Evolutionary conservation across 2,329 filamentous ascomycete genomes (phyloP).

Genomic region (Xylaria multiplex): DNA sequence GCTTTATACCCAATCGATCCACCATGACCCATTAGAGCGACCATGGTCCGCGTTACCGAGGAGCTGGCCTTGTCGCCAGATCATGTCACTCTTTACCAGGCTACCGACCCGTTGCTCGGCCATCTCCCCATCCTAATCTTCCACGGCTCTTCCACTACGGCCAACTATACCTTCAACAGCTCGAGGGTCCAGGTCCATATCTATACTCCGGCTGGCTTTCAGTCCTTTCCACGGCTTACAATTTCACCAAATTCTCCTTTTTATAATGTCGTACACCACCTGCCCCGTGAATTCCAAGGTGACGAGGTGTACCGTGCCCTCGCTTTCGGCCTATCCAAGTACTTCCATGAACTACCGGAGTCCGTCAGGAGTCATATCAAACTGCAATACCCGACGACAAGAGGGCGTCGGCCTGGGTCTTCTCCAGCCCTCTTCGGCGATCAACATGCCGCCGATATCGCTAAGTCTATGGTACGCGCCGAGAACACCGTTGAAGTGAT

Average conservation of each 20-base stretch:
- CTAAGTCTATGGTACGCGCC: slow-evolving; percentile 83
- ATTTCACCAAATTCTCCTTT: slow-evolving; percentile 92
- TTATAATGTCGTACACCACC: slow-evolving; percentile 87
- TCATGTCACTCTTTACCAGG: slow-evolving; percentile 86
- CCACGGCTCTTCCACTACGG: slow-evolving; percentile 89
- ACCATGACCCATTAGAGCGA: slow-evolving; percentile 58
- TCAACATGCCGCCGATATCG: slow-evolving; percentile 91
- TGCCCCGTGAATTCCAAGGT: slow-evolving; percentile 93
- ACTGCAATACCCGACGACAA: slow-evolving; percentile 63
- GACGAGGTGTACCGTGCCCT: slow-evolving; percentile 92
- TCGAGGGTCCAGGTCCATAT: slow-evolving; percentile 96
- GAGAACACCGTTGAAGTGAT: slow-evolving; percentile 80
- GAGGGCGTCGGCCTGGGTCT: slow-evolving; percentile 69
- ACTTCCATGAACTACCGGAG: slow-evolving; percentile 87
- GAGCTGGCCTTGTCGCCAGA: slow-evolving; percentile 83
- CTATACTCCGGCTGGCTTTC: slow-evolving; percentile 87
- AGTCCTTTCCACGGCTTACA: slow-evolving; percentile 89
- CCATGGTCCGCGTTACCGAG: slow-evolving; percentile 85
- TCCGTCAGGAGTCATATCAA: slow-evolving; percentile 77
- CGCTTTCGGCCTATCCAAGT: slow-evolving; percentile 92
- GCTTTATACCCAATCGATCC: slow-evolving; percentile 35
- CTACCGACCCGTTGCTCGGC: slow-evolving; percentile 83
- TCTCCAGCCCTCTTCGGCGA: slow-evolving; percentile 82
- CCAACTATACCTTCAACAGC: slow-evolving; percentile 86
- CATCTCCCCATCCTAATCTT: slow-evolving; percentile 88